Evolutionary conservation across 2,329 filamentous ascomycete species (phyloP), one percentile per base, ranked within the genome.

Genomic region (Nannizzia gypsea): DNA sequence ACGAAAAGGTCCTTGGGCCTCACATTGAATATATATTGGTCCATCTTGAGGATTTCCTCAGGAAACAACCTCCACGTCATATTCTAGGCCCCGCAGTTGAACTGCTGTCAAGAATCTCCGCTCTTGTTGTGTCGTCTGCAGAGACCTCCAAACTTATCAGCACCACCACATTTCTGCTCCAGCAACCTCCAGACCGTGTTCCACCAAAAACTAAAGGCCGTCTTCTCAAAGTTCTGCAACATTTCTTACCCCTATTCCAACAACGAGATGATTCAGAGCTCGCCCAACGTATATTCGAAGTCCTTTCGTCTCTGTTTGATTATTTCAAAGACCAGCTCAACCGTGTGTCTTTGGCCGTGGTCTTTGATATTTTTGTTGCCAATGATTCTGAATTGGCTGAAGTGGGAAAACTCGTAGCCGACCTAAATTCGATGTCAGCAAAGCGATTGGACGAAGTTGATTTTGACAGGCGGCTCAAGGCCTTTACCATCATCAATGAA

Each of bases 251-350:
- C 6, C 76, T 88, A 1, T 83, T 83, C 62, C 76, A 83, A 60
- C 73, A 81, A 8, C 73, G 80, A 55, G 78, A 80, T 61, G 79
- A 87, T 56, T 67, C 73, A 4, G 78, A 80, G 24, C 74, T 92
- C 15, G 83, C 83, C 56, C 75, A 80, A 50, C 79, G 81, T 38
- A 82, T 95, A 0, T 95, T 88, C 69, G 78, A 83, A 52, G 89
- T 89, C 0, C 74, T 93, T 8, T 86, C 88, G 3, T 85, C 88
- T 0, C 80, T 97, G 36, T 97, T 96, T 69, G 88, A 89, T 59
- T 96, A 91, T 70, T 92, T 97, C 76, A 89, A 85, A 66, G 91
- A 97, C 71, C 81, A 85, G 48, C 76, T 83, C 48, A 95, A 90
- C 68, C 82, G 93, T 59, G 79, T 85, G 63, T 80, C 89, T 0